These are phyloP conservation scores for Phytophthora sojae DNA, from an alignment of 352 stramenopile genomes.

Conservation along the genomic window DNA sequence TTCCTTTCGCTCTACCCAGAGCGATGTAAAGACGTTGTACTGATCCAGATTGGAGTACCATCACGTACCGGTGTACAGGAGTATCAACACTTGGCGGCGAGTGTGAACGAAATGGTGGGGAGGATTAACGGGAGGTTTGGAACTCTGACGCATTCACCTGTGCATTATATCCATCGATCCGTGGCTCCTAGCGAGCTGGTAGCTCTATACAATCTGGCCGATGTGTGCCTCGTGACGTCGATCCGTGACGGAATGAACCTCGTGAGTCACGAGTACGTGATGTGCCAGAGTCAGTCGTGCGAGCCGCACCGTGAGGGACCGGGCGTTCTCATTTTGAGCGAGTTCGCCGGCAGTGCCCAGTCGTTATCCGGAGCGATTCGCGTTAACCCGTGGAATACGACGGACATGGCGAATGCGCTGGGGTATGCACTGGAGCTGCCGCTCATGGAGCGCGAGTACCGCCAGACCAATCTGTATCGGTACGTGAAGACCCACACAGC, in stretches of 20 bases:
- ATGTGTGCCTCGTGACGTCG: conserved; percentile 92
- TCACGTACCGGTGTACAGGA: conserved; percentile 84
- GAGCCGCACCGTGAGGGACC: conserved; percentile 69
- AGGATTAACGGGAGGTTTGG: conserved; percentile 90
- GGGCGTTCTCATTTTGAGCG: conserved; percentile 87
- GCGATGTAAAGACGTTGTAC: conserved; percentile 91
- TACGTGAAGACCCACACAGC: conserved; percentile 91
- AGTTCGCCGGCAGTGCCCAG: conserved; percentile 91
- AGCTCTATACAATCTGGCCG: conserved; percentile 90
- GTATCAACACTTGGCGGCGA: conserved; percentile 84
- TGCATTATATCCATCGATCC: conserved; percentile 90
- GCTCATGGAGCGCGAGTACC: conserved; percentile 86
- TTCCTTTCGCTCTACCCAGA: conserved; percentile 87
- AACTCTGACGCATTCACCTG: conserved; percentile 85
- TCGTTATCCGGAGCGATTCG: conserved; percentile 89
- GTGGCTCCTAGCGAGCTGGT: conserved; percentile 86
- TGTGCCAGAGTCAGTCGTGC: conserved; percentile 78
- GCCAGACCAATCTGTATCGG: conserved; percentile 84
- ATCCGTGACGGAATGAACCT: conserved; percentile 92
- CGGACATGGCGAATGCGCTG: conserved; percentile 76
- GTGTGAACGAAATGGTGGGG: conserved; percentile 90
- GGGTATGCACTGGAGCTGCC: conserved; percentile 79
- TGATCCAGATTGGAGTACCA: conserved; percentile 96
- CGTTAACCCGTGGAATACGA: conserved; percentile 91
- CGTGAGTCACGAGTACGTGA: conserved; percentile 91